Base-by-base conservation (phyloP, 2,329 filamentous ascomycete genomes). In the Clarireedia hainanense region DNA sequence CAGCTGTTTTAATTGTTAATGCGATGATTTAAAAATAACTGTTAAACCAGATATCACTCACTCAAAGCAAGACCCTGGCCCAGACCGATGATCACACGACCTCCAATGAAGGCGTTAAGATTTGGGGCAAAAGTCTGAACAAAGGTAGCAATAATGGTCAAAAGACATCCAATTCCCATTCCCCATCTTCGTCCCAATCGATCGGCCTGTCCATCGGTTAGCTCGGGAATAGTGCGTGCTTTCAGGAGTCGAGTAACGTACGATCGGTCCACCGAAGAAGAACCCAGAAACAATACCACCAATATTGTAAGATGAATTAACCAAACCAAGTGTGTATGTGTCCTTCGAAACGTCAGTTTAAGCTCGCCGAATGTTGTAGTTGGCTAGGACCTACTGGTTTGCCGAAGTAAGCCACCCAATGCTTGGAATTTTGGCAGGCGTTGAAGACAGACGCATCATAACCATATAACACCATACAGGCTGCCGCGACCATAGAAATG, bases 381-480 rank as follows among this genome's bases (percentile, higher is more conserved):
- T 34, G 30, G 12, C 30, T 34, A 34, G 47, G 46, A 23, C 58
- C 45, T 58, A 63, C 58, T 15, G 60, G 59, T 36, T 58, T 47
- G 62, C 84, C 73, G 70, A 87, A 86, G 72, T 78, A 88, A 17
- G 72, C 73, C 14, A 82, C 72, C 85, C 85, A 89, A 68, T 88
- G 79, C 15, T 80, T 49, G 1, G 83, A 86, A 27, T 80, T 82
- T 69, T 87, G 85, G 6, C 87, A 79, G 3, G 84, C 83, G 68
- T 89, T 89, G 75, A 84, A 89, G 47, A 87, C 84, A 39, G 83
- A 86, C 2, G 85, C 84, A 76, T 88, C 85, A 67, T 88, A 88
- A 56, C 85, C 85, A 67, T 88, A 88, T 47, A 89, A 75, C n/a
- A 88, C 83, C 85, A 88, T 88, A 69, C 84, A 88, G 68, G 83